Conservation (phyloP, 176 grass and related monocot species). For the Avena eriantha region DNA sequence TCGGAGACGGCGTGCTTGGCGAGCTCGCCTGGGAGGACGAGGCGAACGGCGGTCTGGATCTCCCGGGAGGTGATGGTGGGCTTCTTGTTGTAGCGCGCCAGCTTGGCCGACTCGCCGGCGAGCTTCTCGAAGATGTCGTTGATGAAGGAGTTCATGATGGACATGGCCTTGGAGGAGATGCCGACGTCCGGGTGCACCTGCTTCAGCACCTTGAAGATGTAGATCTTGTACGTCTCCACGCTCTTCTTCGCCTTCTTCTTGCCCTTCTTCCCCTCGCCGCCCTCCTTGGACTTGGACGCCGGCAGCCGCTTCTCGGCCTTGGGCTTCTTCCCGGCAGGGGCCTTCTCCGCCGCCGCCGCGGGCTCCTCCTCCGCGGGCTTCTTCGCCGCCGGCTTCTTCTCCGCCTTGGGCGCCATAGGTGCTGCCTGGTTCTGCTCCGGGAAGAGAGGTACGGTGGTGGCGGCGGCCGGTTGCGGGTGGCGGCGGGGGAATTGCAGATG, state of each 20-base stretch:
- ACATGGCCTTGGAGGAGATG: conserved; percentile 92
- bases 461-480: too few relatives aligned
- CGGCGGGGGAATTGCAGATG: too few relatives aligned
- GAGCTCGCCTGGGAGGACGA: conserved; percentile 67
- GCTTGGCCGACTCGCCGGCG: conserved; percentile 40
- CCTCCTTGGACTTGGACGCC: too few relatives aligned
- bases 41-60: conserved; percentile 67
- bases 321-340: too few relatives aligned
- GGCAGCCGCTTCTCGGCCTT: too few relatives aligned
- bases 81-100: conserved; percentile 64
- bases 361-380: too few relatives aligned
- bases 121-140: conserved; percentile 94
- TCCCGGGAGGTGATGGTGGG: conserved; percentile 63
- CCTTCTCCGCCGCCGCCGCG: too few relatives aligned
- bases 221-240: conserved; percentile 90
- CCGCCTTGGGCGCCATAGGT: too few relatives aligned
- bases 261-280: conserved; percentile 23
- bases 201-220: conserved; percentile 96
- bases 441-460: too few relatives aligned
- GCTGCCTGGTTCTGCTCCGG: too few relatives aligned
- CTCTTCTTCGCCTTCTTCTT: conserved; percentile 58
- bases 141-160: conserved; percentile 94
- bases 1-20: conserved; percentile 61
- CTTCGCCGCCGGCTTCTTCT: too few relatives aligned
- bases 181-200: conserved; percentile 86